A percentile compares a stretch with the other conserved stretches of the same genome.
Evolutionary conservation across 306 rosid species (phyloP).

Genomic region (Ochetophila trinervis): DNA sequence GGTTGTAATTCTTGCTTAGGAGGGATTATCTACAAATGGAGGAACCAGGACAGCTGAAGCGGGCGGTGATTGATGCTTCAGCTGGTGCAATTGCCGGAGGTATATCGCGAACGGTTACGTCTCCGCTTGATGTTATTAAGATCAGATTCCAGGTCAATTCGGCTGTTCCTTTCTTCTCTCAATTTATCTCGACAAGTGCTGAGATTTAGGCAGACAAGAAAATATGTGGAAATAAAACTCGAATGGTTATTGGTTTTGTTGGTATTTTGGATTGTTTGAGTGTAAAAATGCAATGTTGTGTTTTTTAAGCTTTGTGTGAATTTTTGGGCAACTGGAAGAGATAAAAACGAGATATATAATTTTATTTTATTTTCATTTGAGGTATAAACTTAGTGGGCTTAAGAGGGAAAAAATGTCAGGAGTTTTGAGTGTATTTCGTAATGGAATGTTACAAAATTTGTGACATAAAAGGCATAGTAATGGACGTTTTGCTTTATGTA

Average conservation of each 20-base stretch:
- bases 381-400: not conserved
- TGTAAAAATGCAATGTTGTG: not conserved
- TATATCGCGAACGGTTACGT: conserved; percentile 80
- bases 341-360: not conserved
- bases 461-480: too few species aligned
- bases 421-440: too few species aligned
- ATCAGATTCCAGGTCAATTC: conserved; percentile 80
- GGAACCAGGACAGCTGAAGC: conserved; percentile 63
- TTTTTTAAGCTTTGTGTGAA: not conserved
- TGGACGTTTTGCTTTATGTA: conserved; percentile 3
- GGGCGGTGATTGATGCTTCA: conserved; percentile 56
- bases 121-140: conserved; percentile 95
- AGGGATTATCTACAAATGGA: conserved; percentile 53
- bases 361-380: too few species aligned
- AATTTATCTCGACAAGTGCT: not conserved
- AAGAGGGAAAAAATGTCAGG: too few species aligned
- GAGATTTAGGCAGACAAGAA: not conserved
- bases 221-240: not conserved
- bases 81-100: conserved; percentile 92
- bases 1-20: conserved; percentile 31
- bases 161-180: conserved; percentile 1
- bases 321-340: not conserved
- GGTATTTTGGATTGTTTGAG: not conserved
- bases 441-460: too few species aligned
- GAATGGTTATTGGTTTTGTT: not conserved